A percentile compares a stretch with the other conserved stretches of the same genome.
phyloP scores from a whole-genome alignment of 495 filamentous ascomycete genomes.

The Xylaria longipes region DNA sequence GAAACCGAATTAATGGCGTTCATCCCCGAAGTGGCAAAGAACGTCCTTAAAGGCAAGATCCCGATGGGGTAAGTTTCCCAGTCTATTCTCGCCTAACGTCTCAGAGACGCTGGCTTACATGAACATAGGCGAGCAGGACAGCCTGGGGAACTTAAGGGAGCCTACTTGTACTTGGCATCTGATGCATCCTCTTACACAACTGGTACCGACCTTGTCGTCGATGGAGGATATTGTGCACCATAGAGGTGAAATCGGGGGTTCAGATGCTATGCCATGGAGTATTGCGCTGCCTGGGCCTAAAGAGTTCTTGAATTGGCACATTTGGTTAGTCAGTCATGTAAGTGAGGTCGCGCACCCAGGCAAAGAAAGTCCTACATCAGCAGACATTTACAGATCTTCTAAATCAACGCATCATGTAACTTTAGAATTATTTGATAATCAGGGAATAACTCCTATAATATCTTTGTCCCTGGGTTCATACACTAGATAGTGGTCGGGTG shows the following conservation, averaged over 20 bases:
- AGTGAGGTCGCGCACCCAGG: too few relatives aligned
- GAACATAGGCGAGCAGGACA: constrained; percentile 68
- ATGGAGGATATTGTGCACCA: constrained; percentile 65
- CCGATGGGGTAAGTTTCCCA: constrained; percentile 71
- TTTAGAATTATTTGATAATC: too few relatives aligned
- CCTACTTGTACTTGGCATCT: constrained; percentile 84
- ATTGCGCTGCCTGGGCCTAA: too few relatives aligned
- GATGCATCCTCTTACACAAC: constrained; percentile 88
- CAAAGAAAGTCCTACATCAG: too few relatives aligned
- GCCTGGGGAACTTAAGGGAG: constrained; percentile 82
- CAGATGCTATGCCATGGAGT: too few relatives aligned
- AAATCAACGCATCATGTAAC: too few relatives aligned
- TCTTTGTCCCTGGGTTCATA: not conserved
- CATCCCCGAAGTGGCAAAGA: constrained; percentile 71
- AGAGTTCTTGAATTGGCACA: not conserved
- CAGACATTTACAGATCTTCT: too few relatives aligned
- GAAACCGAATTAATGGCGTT: constrained; percentile 82
- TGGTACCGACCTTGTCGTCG: constrained; percentile 76
- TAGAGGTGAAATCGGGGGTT: not conserved
- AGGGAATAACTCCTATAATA: too few relatives aligned
- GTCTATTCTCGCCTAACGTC: not conserved
- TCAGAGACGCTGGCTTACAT: not conserved
- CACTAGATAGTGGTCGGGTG: not conserved
- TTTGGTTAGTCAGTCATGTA: not conserved
- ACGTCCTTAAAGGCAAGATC: constrained; percentile 78